phyloP scores from a whole-genome alignment of 345 rosid species.

The Citrus cavaleriei region DNA sequence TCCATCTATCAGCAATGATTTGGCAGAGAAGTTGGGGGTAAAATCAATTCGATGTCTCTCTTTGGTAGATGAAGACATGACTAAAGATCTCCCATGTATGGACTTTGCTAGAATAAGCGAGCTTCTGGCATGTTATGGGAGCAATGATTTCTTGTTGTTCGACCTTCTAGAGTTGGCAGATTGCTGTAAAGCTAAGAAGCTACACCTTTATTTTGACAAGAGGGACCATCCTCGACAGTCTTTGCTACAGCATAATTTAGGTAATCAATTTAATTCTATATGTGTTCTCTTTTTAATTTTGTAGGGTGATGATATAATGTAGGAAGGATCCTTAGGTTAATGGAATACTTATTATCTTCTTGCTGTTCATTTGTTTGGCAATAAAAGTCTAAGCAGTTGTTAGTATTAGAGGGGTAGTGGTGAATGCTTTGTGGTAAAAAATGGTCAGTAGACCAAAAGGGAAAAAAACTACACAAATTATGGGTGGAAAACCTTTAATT shows the following conservation, averaged over 20 bases:
- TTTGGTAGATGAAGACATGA: slow-evolving; percentile 70
- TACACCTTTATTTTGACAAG: slow-evolving; percentile 83
- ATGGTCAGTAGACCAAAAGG: too few species aligned
- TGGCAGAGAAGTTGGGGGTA: slow-evolving; percentile 82
- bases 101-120: slow-evolving; percentile 71
- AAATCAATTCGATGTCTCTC: slow-evolving; percentile 84
- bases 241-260: slow-evolving; percentile 87
- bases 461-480: too few species aligned
- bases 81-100: slow-evolving; percentile 93
- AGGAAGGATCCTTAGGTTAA: not conserved
- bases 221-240: slow-evolving; percentile 85
- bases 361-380: not conserved
- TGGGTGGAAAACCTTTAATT: not conserved
- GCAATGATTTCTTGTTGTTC: slow-evolving; percentile 74
- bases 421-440: not conserved
- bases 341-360: not conserved
- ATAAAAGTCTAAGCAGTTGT: not conserved
- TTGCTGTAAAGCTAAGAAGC: slow-evolving; percentile 76
- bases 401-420: not conserved
- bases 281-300: not conserved
- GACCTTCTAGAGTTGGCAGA: slow-evolving; percentile 98
- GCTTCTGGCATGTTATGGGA: slow-evolving; percentile 69
- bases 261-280: slow-evolving; percentile 29
- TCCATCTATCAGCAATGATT: slow-evolving; percentile 71
- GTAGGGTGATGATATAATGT: not conserved